phyloP scores from a whole-genome alignment of 2,329 filamentous ascomycete species.

The Clonostachys rhizophaga region DNA sequence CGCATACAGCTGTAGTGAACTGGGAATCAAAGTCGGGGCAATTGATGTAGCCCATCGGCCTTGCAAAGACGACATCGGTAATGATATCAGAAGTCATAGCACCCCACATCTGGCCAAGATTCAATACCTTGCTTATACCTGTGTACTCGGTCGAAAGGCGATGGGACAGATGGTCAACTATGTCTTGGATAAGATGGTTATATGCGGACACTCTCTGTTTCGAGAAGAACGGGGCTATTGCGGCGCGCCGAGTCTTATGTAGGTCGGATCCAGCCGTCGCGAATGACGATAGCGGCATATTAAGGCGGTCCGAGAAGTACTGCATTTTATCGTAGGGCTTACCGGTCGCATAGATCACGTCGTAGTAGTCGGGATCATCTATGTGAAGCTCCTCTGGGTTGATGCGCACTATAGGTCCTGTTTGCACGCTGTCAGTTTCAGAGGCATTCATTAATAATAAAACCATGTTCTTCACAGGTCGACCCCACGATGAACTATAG shows the following conservation, averaged over 20 bases:
- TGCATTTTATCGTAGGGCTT: constrained; percentile 1
- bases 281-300: constrained; percentile 1
- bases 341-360: constrained; percentile 10
- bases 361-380: constrained; percentile 15
- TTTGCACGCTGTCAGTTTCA: neutral
- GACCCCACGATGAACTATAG: no score
- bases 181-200: no score
- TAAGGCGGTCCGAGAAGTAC: neutral
- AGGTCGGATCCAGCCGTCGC: constrained; percentile 9
- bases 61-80: no score
- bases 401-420: constrained; percentile 4
- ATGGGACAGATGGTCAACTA: no score
- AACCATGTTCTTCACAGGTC: no score
- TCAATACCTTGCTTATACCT: no score
- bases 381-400: constrained; percentile 14
- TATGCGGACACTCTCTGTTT: neutral
- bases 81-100: no score
- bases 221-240: constrained; percentile 11
- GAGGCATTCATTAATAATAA: neutral
- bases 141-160: no score
- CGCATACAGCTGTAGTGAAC: no score
- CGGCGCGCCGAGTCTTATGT: constrained; percentile 8
- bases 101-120: no score
- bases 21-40: no score
- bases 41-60: no score